Evolutionary conservation across 345 rosid genomes (phyloP).

Genomic region (Moricandia arvensis): DNA sequence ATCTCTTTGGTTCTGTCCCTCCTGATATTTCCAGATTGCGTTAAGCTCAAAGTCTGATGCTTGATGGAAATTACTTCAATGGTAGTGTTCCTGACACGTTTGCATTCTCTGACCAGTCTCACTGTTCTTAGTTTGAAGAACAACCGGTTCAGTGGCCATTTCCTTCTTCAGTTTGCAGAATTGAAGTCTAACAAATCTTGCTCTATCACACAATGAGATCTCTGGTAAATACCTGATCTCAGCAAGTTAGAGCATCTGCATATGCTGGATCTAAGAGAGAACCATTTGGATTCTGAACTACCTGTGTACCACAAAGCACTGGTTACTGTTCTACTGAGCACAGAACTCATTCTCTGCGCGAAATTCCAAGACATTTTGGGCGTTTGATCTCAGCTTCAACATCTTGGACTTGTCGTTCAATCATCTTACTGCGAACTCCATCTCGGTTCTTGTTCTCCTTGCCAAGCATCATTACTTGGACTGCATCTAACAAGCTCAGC

Average conservation of each 20-base stretch:
- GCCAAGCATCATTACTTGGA: slow-evolving; percentile 78
- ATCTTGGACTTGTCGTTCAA: slow-evolving; percentile 87
- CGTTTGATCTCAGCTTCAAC: slow-evolving; percentile 70
- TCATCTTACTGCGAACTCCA: slow-evolving; percentile 68
- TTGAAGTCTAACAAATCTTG: slow-evolving; percentile 63
- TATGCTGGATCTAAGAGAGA: slow-evolving; percentile 84
- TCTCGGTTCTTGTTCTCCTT: slow-evolving; percentile 67
- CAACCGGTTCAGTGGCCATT: slow-evolving; percentile 60
- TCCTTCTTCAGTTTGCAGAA: slow-evolving; percentile 66
- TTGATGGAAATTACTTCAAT: slow-evolving; percentile 74
- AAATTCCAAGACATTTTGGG: slow-evolving; percentile 57
- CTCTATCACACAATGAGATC: slow-evolving; percentile 71
- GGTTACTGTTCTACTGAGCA: slow-evolving; percentile 73
- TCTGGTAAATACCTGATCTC: slow-evolving; percentile 79
- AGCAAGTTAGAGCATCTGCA: slow-evolving; percentile 57
- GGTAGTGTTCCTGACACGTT: slow-evolving; percentile 66
- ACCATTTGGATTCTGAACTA: slow-evolving; percentile 68
- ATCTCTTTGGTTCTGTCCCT: slow-evolving; percentile 70
- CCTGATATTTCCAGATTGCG: slow-evolving; percentile 71
- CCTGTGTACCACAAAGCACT: slow-evolving; percentile 70
- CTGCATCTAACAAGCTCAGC: slow-evolving; percentile 68
- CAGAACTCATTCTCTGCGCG: slow-evolving; percentile 74
- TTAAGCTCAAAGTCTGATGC: slow-evolving; percentile 60
- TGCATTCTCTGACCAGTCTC: slow-evolving; percentile 64
- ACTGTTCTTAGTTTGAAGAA: slow-evolving; percentile 63